Conservation (phyloP, 208 protist genomes). For the Trichomonas vaginalis region DNA sequence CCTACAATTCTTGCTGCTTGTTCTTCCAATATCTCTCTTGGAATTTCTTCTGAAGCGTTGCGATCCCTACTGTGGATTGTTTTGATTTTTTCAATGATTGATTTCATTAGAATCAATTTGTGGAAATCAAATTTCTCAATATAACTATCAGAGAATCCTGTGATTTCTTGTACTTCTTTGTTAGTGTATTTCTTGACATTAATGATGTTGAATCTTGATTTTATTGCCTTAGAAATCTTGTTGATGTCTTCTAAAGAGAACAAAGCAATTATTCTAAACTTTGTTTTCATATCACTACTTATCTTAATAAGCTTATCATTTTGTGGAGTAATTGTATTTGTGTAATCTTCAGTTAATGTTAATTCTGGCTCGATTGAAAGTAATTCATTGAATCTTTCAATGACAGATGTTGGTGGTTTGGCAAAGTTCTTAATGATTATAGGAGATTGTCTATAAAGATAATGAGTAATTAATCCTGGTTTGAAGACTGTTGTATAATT, state of each 20-base stretch:
- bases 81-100: no score
- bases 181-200: not conserved
- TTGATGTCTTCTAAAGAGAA: not conserved
- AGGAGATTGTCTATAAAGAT: not conserved
- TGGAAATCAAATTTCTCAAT: no score
- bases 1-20: no score
- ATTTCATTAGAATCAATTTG: no score
- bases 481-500: not conserved
- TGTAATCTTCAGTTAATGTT: not conserved
- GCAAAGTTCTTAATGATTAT: not conserved
- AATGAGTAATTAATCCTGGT: not conserved
- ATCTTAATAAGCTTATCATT: not conserved
- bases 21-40: no score
- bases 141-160: no score
- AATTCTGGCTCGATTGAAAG: not conserved
- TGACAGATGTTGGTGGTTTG: not conserved
- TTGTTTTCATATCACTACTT: not conserved
- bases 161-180: no score
- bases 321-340: not conserved
- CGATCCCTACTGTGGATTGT: no score
- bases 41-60: no score
- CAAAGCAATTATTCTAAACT: not conserved
- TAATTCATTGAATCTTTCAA: conserved; percentile 17
- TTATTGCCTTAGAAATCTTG: not conserved
- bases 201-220: not conserved